Percentiles rank a stretch among this genome's conserved stretches.
These are phyloP conservation scores for Saccharum hybrid DNA, from an alignment of 202 grass and related monocot species.

Conservation along the genomic window DNA sequence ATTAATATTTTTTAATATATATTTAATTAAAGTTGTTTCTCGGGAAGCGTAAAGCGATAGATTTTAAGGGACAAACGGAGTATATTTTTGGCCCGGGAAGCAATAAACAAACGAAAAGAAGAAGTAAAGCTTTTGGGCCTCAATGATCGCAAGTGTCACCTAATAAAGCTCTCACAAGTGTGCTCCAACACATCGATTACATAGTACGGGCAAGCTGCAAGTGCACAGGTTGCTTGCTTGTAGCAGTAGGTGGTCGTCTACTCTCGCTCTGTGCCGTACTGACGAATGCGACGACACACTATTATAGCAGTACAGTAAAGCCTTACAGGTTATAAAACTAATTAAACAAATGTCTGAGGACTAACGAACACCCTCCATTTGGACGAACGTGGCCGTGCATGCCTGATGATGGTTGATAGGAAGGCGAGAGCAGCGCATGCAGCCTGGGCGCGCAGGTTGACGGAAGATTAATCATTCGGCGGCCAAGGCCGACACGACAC, in stretches of 20 bases:
- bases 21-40: no score
- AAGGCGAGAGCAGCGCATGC: background rate
- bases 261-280: background rate
- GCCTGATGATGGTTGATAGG: background rate
- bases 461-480: background rate
- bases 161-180: background rate
- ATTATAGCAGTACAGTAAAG: no score
- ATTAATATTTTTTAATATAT: no score
- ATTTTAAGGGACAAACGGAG: no score
- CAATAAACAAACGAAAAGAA: background rate
- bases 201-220: background rate
- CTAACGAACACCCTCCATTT: conserved; percentile 2
- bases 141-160: conserved; percentile 44
- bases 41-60: no score
- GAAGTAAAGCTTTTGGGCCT: background rate
- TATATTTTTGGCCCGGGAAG: background rate
- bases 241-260: background rate
- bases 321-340: no score
- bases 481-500: background rate
- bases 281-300: no score
- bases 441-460: background rate
- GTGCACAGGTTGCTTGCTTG: background rate
- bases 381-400: background rate
- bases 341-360: background rate
- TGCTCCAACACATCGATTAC: conserved; percentile 16